phyloP scores from a whole-genome alignment of 371 early-diverging fungal species.

The Sporodiniella umbellata region DNA sequence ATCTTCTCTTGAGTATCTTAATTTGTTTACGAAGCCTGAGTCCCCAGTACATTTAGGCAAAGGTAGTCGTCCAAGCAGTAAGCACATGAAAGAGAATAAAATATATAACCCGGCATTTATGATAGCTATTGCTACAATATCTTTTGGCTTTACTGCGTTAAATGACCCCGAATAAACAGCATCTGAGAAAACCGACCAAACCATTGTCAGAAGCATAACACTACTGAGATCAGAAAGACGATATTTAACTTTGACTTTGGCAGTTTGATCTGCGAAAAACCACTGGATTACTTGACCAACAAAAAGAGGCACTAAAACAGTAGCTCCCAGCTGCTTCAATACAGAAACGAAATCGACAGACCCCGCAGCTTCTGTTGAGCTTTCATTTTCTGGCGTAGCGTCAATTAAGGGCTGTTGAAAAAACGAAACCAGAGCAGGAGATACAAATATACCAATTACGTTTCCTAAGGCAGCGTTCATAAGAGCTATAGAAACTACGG shows the following conservation, averaged over 20 bases:
- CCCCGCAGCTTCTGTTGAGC: conserved; percentile 29
- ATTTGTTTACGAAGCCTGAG: conserved; percentile 21
- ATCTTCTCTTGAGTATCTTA: conserved; percentile 48
- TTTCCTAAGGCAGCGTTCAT: conserved; percentile 75
- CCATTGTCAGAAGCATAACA: conserved; percentile 60
- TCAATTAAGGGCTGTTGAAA: conserved; percentile 35
- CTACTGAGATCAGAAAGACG: conserved; percentile 61
- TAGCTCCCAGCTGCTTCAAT: conserved; percentile 56
- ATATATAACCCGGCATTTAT: conserved; percentile 51
- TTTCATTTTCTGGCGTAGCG: conserved; percentile 45
- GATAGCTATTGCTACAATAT: conserved; percentile 55
- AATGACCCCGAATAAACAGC: conserved; percentile 61
- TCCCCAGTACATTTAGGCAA: conserved; percentile 19
- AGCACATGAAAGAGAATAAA: conserved; percentile 43
- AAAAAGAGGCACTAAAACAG: conserved; percentile 63
- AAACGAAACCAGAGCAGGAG: conserved; percentile 51
- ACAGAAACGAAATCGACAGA: conserved; percentile 53
- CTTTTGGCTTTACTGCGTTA: conserved; percentile 48
- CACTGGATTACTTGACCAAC: conserved; percentile 66
- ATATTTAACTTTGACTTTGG: conserved; percentile 46
- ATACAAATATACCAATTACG: conserved; percentile 70
- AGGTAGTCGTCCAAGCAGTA: conserved; percentile 41
- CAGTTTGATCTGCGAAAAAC: conserved; percentile 51
- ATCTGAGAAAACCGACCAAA: conserved; percentile 76
- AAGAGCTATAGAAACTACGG: conserved; percentile 28